Percentiles rank a stretch among this genome's conserved stretches.
Evolutionary conservation across 2,329 filamentous ascomycete species (phyloP).

Genomic region (Monosporascus sp.): DNA sequence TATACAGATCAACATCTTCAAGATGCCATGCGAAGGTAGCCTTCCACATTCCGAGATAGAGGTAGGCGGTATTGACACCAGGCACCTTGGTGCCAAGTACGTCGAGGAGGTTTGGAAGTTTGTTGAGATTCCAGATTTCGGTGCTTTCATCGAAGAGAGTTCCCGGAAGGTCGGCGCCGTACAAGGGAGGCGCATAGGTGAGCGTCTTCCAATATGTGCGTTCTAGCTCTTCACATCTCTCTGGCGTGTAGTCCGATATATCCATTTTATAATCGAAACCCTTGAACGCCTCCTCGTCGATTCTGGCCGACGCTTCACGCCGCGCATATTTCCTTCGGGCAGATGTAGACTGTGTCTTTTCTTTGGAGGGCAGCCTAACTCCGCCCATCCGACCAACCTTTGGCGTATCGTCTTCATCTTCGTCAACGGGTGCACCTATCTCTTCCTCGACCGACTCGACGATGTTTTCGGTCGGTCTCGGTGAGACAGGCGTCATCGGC

Average conservation of each 20-base stretch:
- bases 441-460: constrained; percentile 48
- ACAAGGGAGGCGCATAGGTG: constrained; percentile 90
- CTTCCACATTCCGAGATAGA: constrained; percentile 99
- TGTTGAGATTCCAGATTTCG: constrained; percentile 88
- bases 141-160: constrained; percentile 86
- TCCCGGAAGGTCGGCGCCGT: constrained; percentile 93
- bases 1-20: constrained; percentile 97
- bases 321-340: constrained; percentile 83
- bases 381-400: constrained; percentile 45
- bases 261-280: constrained; percentile 88
- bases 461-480: constrained; percentile 34
- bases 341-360: constrained; percentile 69
- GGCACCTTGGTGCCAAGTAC: constrained; percentile 93
- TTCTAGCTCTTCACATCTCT: constrained; percentile 91
- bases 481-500: constrained; percentile 55
- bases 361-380: constrained; percentile 43
- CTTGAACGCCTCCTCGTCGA: constrained; percentile 88
- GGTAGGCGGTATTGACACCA: constrained; percentile 94
- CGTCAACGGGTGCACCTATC: constrained; percentile 37
- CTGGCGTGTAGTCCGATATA: constrained; percentile 80
- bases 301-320: constrained; percentile 67
- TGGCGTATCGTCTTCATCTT: constrained; percentile 39
- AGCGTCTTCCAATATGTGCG: constrained; percentile 95
- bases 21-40: constrained; percentile 98
- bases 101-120: constrained; percentile 87